Evolutionary conservation across 1,139 yeast species (phyloP).

Genomic region (Zygoascus sp.): DNA sequence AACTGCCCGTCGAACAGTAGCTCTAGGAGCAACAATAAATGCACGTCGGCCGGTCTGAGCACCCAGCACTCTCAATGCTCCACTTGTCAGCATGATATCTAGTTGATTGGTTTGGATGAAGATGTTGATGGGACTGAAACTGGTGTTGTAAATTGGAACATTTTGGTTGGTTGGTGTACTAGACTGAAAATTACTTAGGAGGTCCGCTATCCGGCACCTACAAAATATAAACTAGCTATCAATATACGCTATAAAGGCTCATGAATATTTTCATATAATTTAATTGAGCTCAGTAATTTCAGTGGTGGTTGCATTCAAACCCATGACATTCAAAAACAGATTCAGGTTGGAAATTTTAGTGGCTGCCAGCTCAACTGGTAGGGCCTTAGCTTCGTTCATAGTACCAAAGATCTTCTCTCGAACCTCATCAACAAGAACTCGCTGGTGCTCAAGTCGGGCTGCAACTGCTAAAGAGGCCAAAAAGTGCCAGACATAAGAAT

Average conservation of each 20-base stretch:
- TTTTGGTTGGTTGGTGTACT: slow-evolving; percentile 11
- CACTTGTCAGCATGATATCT: neutral
- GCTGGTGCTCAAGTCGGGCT: slow-evolving; percentile 88
- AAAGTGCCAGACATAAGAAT: slow-evolving; percentile 94
- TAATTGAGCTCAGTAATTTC: slow-evolving; percentile 34
- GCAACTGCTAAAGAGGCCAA: slow-evolving; percentile 91
- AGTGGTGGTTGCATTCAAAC: slow-evolving; percentile 71
- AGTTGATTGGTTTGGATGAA: neutral
- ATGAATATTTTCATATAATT: neutral
- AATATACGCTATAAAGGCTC: neutral
- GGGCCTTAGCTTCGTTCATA: slow-evolving; percentile 73
- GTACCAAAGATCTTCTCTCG: slow-evolving; percentile 91
- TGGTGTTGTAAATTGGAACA: slow-evolving; percentile 8
- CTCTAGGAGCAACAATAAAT: slow-evolving; percentile 5
- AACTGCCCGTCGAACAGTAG: slow-evolving; percentile 8
- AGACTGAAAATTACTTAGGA: slow-evolving; percentile 9
- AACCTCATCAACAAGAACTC: slow-evolving; percentile 90
- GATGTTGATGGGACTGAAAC: neutral
- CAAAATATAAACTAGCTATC: slow-evolving; percentile 2
- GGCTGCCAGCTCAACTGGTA: slow-evolving; percentile 50
- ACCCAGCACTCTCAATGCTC: slow-evolving; percentile 9
- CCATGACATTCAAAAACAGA: slow-evolving; percentile 93
- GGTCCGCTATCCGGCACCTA: neutral
- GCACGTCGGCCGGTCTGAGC: slow-evolving; percentile 10
- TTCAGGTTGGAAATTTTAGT: slow-evolving; percentile 75